Conservation (phyloP, 2,329 filamentous ascomycete species). For the Xylariaceae sp. region DNA sequence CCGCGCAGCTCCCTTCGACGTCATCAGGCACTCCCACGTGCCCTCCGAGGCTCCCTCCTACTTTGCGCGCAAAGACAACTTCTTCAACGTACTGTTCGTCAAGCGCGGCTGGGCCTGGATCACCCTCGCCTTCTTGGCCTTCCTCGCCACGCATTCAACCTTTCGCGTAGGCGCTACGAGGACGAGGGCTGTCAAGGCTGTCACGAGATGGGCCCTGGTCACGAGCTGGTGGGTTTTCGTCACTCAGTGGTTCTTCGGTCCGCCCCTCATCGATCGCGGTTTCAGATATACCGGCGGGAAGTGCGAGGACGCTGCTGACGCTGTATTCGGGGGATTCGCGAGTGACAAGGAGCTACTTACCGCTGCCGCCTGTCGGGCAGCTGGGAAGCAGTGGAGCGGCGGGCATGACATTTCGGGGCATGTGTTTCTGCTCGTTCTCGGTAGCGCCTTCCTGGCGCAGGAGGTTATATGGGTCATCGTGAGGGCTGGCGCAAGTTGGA, state of each 20-base stretch:
- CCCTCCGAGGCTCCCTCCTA: slow-evolving; percentile 64
- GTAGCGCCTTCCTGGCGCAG: slow-evolving; percentile 75
- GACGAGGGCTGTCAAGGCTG: slow-evolving; percentile 50
- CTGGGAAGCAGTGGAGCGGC: slow-evolving; percentile 82
- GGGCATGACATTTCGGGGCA: slow-evolving; percentile 96
- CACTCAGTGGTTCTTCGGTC: slow-evolving; percentile 96
- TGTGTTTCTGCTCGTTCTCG: slow-evolving; percentile 85
- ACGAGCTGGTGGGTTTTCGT: slow-evolving; percentile 80
- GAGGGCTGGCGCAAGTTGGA: slow-evolving; percentile 36
- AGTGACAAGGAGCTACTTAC: slow-evolving; percentile 58
- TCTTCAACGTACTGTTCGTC: slow-evolving; percentile 91
- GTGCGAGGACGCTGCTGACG: slow-evolving; percentile 60
- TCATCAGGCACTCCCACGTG: slow-evolving; percentile 58
- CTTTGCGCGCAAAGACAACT: slow-evolving; percentile 89
- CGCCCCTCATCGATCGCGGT: slow-evolving; percentile 81
- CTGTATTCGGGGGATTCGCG: slow-evolving; percentile 42
- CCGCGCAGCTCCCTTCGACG: slow-evolving; percentile 60
- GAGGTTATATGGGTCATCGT: slow-evolving; percentile 64
- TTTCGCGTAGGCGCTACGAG: slow-evolving; percentile 24
- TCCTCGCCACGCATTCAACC: slow-evolving; percentile 65
- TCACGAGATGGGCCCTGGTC: slow-evolving; percentile 64
- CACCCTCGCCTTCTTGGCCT: slow-evolving; percentile 66
- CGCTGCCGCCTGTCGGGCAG: slow-evolving; percentile 74
- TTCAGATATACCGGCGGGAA: slow-evolving; percentile 85
- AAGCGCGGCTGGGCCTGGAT: slow-evolving; percentile 96